Percentiles rank a stretch among this genome's conserved stretches.
Conservation (phyloP, 1,284 basidiomycete species). For the Austroboletus novae-zelandiae region DNA sequence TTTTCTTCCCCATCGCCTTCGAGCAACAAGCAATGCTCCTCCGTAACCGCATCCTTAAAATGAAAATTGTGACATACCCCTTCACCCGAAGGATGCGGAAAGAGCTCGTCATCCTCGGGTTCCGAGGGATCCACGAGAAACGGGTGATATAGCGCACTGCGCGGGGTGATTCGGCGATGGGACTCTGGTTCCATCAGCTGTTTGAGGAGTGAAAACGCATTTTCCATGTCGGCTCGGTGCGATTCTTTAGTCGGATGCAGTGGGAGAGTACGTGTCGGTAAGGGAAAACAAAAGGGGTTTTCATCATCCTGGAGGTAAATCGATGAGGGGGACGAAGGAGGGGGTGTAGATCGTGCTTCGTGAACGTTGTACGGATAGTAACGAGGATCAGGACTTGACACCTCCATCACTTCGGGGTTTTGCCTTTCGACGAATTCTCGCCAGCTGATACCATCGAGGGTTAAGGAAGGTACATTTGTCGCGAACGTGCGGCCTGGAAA, state of each 20-base stretch:
- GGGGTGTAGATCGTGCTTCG: constrained; percentile 18
- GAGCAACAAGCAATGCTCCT: constrained; percentile 51
- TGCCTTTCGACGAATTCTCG: constrained; percentile 70
- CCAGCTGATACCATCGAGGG: constrained; percentile 66
- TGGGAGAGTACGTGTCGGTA: constrained; percentile 31
- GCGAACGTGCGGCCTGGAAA: constrained; percentile 77
- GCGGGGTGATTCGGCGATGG: constrained; percentile 73
- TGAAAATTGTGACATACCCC: constrained; percentile 63
- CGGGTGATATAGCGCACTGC: constrained; percentile 71
- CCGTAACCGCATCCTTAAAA: constrained; percentile 53
- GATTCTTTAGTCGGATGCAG: constrained; percentile 32
- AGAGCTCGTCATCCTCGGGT: constrained; percentile 59
- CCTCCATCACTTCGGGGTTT: constrained; percentile 71
- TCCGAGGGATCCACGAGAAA: constrained; percentile 56
- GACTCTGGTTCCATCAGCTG: constrained; percentile 73
- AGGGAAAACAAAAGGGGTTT: constrained; percentile 23
- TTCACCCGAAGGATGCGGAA: constrained; percentile 64
- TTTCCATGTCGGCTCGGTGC: constrained; percentile 59
- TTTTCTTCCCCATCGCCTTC: constrained; percentile 30
- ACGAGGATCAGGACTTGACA: constrained; percentile 47
- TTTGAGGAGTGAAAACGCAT: constrained; percentile 73
- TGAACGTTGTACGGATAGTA: constrained; percentile 51
- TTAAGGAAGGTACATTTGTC: constrained; percentile 80
- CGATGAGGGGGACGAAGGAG: constrained; percentile 36
- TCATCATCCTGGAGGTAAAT: constrained; percentile 19